Evolutionary conservation across 2,329 filamentous ascomycete genomes (phyloP).

Genomic region (Fonsecaea pedrosoi): DNA sequence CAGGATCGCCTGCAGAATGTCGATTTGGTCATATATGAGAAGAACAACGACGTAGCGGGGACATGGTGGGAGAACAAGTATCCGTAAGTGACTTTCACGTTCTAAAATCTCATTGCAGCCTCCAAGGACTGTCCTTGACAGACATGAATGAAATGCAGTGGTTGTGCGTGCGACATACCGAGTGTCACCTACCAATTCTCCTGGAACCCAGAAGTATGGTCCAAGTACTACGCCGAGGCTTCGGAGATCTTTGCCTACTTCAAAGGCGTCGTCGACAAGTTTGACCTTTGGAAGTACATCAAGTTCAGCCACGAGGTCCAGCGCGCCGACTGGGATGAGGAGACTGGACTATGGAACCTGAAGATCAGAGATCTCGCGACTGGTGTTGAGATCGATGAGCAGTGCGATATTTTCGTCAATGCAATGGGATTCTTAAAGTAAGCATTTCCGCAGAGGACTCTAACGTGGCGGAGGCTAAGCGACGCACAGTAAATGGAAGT

Average conservation of each 20-base stretch:
- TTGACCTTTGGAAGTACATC: slow-evolving; percentile 41
- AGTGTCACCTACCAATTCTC: slow-evolving; percentile 41
- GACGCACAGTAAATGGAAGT: slow-evolving; percentile 43
- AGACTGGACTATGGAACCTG: slow-evolving; percentile 42
- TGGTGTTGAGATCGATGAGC: slow-evolving; percentile 37
- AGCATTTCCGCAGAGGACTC: neutral
- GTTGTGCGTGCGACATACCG: slow-evolving; percentile 56
- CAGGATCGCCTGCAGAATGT: slow-evolving; percentile 14
- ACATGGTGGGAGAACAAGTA: slow-evolving; percentile 11
- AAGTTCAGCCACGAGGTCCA: slow-evolving; percentile 41
- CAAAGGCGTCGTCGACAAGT: slow-evolving; percentile 36
- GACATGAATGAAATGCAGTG: slow-evolving; percentile 25
- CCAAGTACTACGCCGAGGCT: slow-evolving; percentile 35
- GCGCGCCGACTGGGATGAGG: slow-evolving; percentile 42
- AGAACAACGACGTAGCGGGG: slow-evolving; percentile 11
- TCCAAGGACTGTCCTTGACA: no score
- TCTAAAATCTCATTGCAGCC: no score
- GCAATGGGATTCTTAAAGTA: slow-evolving; percentile 49
- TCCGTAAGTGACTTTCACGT: neutral
- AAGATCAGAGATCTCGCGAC: slow-evolving; percentile 34
- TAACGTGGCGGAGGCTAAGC: no score
- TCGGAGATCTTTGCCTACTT: slow-evolving; percentile 44
- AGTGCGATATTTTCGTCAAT: slow-evolving; percentile 42
- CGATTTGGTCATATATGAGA: slow-evolving; percentile 15
- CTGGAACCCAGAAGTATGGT: slow-evolving; percentile 34